These are phyloP conservation scores for Phialocephala sp. DNA, from an alignment of 2,329 filamentous ascomycete species.

Conservation along the genomic window DNA sequence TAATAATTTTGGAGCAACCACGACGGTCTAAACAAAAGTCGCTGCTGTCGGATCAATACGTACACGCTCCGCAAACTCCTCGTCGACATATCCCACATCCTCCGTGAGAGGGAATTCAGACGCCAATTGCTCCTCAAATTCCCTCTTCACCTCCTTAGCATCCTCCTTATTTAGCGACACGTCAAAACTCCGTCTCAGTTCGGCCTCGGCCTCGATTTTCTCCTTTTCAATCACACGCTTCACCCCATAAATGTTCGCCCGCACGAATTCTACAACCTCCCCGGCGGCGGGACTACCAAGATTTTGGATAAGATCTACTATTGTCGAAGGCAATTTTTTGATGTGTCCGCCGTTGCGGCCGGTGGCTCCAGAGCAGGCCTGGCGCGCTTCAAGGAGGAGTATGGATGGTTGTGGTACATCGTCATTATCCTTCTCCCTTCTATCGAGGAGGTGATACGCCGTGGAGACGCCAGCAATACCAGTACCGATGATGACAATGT, in stretches of 20 bases:
- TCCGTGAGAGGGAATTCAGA: not conserved
- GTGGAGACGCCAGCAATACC: slow-evolving; percentile 32
- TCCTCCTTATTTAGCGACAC: slow-evolving; percentile 42
- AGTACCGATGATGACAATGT: slow-evolving; percentile 35
- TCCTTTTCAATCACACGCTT: slow-evolving; percentile 47
- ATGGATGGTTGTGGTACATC: slow-evolving; percentile 33
- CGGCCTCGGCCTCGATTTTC: slow-evolving; percentile 50
- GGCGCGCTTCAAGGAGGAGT: slow-evolving; percentile 49
- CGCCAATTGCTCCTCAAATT: not conserved
- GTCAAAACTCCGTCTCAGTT: slow-evolving; percentile 46
- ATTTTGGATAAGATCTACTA: slow-evolving; percentile 21
- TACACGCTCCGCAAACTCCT: slow-evolving; percentile 10
- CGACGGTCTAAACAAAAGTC: not conserved
- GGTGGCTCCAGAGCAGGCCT: slow-evolving; percentile 45
- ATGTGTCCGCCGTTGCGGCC: slow-evolving; percentile 55
- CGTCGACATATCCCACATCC: not conserved
- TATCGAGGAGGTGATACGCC: slow-evolving; percentile 39
- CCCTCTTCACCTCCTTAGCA: not conserved
- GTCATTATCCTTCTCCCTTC: slow-evolving; percentile 26
- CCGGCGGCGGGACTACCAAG: slow-evolving; percentile 45
- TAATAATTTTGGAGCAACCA: not conserved
- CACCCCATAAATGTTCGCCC: slow-evolving; percentile 45
- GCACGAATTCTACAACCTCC: slow-evolving; percentile 48
- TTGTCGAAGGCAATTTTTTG: slow-evolving; percentile 44
- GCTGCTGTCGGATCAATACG: not conserved